Base-by-base conservation (phyloP, 208 protist genomes). In the Trypanosomatidae sp. region DNA sequence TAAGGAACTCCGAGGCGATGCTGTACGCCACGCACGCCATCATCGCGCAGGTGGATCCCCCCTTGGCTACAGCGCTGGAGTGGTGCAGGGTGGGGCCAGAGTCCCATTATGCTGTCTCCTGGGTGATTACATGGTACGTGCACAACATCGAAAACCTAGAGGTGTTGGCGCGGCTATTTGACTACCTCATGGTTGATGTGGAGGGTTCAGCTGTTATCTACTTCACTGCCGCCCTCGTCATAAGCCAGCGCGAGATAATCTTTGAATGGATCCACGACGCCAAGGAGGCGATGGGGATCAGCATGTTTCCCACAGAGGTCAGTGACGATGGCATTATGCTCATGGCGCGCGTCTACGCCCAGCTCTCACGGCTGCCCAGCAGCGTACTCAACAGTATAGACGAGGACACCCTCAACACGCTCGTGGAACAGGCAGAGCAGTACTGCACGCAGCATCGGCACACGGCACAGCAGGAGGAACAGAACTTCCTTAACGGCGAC, bases 121-220 rank as follows among this genome's bases (percentile, higher is more conserved):
- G 92, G 90, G 70, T 97, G 19, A 93, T 97, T 58, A 97, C 92
- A 64, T 97, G 92, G 92, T 97, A 87, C 71, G 79, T 82, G 22
- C 89, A 94, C 81, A 74, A 76, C 52, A 69, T 92, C 56, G 69
- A 84, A 25, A 85, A 87, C 73, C 30, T 73, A 10, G 53, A 69
- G 1, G 76, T 84, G n/a, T 71, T 95, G 19, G 79, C 74, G 12
- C 85, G 87, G 1, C 62, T 97, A 41, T 91, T 97, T 69, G 90
- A 94, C 76, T 92, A 88, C 79, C 89, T 93, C 62, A 70, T 97
- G 28, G 82, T 64, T 0, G 86, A 95, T 56, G 82, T 84, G 44
- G 71, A 79, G 46, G 82, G 80, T 41, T 69, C 78, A 13, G 76
- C 72, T 9, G 83, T 94, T 1, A 69, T 96, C n/a, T 95, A 91